A percentile compares a stretch with the other conserved stretches of the same genome.
Evolutionary conservation across 1,139 yeast species (phyloP).

Genomic region (Kurtzmaniella quercitrusa): DNA sequence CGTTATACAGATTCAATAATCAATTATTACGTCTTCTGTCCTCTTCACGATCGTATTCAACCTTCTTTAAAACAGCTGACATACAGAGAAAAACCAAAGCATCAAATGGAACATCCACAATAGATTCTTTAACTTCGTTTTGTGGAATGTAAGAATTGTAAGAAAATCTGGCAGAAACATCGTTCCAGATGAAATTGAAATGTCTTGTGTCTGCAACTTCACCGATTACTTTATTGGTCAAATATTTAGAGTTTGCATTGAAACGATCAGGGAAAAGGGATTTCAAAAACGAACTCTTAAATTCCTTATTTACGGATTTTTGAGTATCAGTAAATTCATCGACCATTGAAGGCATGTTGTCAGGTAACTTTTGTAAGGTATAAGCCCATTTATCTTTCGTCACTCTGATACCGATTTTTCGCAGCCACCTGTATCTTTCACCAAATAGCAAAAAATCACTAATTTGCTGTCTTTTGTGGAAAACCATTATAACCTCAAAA

Average conservation of each 20-base stretch:
- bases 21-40: too few relatives aligned
- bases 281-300: background rate
- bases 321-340: background rate
- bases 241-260: background rate
- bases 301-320: background rate
- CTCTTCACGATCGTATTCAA: background rate
- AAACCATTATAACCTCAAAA: background rate
- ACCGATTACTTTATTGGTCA: background rate
- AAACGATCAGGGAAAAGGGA: constrained; percentile 2
- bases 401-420: background rate
- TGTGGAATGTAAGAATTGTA: background rate
- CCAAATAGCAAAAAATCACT: constrained; percentile 2
- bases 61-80: constrained; percentile 12
- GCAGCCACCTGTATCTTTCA: constrained; percentile 3
- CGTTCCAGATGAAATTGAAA: background rate
- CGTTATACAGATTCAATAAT: too few relatives aligned
- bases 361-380: background rate
- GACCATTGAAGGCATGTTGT: background rate
- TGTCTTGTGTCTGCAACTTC: background rate
- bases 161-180: background rate
- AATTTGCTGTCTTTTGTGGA: constrained; percentile 3
- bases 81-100: constrained; percentile 13
- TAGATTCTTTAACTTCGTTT: constrained; percentile 1
- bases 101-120: constrained; percentile 10
- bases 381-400: background rate